A percentile compares a stretch with the other conserved stretches of the same genome.
Conservation (phyloP, 441 rosid species). For the Manihot esculenta region DNA sequence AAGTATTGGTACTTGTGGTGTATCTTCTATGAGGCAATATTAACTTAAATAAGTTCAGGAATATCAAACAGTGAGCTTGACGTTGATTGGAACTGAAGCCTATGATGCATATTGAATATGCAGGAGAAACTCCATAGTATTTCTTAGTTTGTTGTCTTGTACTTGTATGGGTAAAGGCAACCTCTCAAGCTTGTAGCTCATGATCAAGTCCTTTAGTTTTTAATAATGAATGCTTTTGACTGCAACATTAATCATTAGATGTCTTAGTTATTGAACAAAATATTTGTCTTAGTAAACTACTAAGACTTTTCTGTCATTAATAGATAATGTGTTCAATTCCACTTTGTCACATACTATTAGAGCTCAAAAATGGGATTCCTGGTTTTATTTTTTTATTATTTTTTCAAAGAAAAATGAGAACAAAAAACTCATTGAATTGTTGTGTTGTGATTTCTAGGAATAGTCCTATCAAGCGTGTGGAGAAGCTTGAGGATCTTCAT, state of each 20-base stretch:
- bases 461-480: slow-evolving; percentile 42
- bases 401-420: background rate
- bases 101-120: background rate
- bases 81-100: background rate
- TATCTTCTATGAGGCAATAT: background rate
- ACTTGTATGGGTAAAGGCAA: background rate
- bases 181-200: background rate
- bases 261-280: background rate
- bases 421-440: background rate
- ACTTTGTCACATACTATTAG: background rate
- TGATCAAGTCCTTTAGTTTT: background rate
- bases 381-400: background rate
- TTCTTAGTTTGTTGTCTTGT: background rate
- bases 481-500: slow-evolving; percentile 66
- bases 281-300: background rate
- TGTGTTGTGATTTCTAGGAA: slow-evolving; percentile 37
- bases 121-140: background rate
- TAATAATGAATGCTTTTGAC: background rate
- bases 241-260: background rate
- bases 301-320: background rate
- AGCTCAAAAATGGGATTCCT: background rate
- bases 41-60: background rate
- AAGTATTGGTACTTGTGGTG: background rate
- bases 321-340: background rate
- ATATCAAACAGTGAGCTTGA: background rate